Conservation (phyloP, 1,284 basidiomycete species). For the Ceratobasidium sp. region DNA sequence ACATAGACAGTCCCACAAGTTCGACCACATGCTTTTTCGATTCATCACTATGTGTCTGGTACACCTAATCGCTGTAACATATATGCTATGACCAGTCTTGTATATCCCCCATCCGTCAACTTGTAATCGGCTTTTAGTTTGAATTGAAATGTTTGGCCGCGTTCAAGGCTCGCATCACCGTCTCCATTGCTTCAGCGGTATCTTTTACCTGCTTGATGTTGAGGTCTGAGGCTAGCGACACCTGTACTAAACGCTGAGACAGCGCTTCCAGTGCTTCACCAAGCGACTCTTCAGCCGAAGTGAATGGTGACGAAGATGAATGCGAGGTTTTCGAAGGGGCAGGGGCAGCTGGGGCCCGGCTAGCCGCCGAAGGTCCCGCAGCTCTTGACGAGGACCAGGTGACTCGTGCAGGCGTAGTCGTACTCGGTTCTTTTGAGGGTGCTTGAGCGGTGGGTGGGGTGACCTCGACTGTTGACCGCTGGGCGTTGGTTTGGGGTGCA, state of each 20-base stretch:
- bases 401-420: no score
- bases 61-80: conserved; percentile 13
- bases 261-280: conserved; percentile 61
- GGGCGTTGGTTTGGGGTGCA: neutral
- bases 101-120: neutral
- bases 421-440: neutral
- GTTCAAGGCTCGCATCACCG: conserved; percentile 66
- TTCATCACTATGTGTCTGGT: conserved; percentile 1
- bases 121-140: neutral
- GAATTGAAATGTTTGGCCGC: conserved; percentile 61
- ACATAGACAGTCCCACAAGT: conserved; percentile 8
- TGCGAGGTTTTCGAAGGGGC: neutral
- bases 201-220: conserved; percentile 61
- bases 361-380: neutral
- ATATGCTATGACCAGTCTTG: conserved; percentile 6
- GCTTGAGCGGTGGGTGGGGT: neutral
- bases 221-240: conserved; percentile 52
- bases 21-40: neutral
- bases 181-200: conserved; percentile 73
- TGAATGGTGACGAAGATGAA: conserved; percentile 44
- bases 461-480: neutral
- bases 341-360: neutral
- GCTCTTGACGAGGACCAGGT: no score
- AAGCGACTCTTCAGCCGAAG: conserved; percentile 56
- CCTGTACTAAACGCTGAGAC: conserved; percentile 58